Evolutionary conservation across 352 stramenopile species (phyloP), one percentile per base, ranked within the genome.

Genomic region (Globisporangium viniferum): DNA sequence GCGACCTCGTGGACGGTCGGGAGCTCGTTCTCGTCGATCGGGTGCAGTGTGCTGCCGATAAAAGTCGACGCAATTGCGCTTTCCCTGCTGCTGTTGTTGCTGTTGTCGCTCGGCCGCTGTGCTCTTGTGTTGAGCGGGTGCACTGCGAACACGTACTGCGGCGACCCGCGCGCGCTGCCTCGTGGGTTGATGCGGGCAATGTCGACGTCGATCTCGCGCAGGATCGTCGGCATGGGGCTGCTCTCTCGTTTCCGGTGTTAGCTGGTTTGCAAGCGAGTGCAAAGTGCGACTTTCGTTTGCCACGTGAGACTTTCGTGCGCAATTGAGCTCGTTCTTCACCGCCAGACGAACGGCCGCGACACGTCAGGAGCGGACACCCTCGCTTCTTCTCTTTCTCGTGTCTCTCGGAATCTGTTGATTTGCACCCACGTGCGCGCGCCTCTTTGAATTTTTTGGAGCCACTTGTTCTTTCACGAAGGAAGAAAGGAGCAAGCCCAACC

Each of bases 131-230:
- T 51, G 3, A 60, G 61, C 18, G 79, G 74, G 1, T 67, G 73
- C 7, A 91, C 65, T 18, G 74, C 68, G 41, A 91, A 85, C 20
- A 91, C 79, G 55, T 91, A 91, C 27, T 72, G 73, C 18, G 77
- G 73, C 3, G 77, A 78, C 5, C 70, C 56, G 56, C 36, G 35
- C 12, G 56, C 18, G 56, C 2, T 31, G 1, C 46, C 36, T 22
- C 36, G 44, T 7, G 51, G 24, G 31, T 74, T 60, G 24, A 89
- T 73, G 58, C 76, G 77, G 5, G 70, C 68, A n/a, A 88, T 69
- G 2, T 76, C 71, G 35, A 81, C 77, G 59, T 85, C 71, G 58
- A 91, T 80, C 56, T 89, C 74, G 33, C 82, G 77, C 57, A 89
- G 56, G 31, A 72, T 75, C 31, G 78, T 79, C 69, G 74, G 71